A percentile compares a stretch with the other conserved stretches of the same genome.
These are phyloP conservation scores for Aspergillus ustus DNA, from an alignment of 2,329 filamentous ascomycete genomes.

Conservation along the genomic window DNA sequence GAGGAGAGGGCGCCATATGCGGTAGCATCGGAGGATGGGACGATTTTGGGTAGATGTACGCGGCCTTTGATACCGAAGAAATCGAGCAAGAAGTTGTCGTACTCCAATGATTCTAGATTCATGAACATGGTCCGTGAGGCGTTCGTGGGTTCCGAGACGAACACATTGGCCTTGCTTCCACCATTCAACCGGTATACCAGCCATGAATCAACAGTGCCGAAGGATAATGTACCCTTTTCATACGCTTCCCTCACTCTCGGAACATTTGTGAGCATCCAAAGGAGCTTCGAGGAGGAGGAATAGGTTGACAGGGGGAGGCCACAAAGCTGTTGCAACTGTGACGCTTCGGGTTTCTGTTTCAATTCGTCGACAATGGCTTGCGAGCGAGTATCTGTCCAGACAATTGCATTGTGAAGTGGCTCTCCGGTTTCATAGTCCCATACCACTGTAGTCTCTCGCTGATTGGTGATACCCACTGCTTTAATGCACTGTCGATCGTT, in stretches of 20 bases:
- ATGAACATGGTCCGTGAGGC: conserved; percentile 93
- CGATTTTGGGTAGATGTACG: conserved; percentile 76
- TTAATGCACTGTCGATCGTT: conserved; percentile 68
- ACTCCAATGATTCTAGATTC: conserved; percentile 77
- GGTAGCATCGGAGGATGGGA: conserved; percentile 74
- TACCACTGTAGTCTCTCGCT: conserved; percentile 84
- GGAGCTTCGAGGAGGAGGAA: conserved; percentile 80
- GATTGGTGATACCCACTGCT: conserved; percentile 84
- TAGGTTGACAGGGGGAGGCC: conserved; percentile 87
- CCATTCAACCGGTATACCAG: conserved; percentile 80
- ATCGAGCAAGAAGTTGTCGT: conserved; percentile 74
- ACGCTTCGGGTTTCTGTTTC: conserved; percentile 68
- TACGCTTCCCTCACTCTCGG: conserved; percentile 73
- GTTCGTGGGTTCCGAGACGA: conserved; percentile 86
- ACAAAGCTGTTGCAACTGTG: conserved; percentile 69
- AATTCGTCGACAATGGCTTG: conserved; percentile 74
- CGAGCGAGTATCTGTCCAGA: conserved; percentile 87
- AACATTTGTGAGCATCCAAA: conserved; percentile 80
- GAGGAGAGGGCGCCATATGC: conserved; percentile 70
- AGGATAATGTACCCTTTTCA: conserved; percentile 73
- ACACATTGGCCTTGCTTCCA: conserved; percentile 67
- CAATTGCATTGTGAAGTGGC: conserved; percentile 80
- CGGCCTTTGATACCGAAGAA: conserved; percentile 81
- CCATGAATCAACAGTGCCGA: conserved; percentile 89
- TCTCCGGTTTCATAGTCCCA: conserved; percentile 83